Base-by-base conservation (phyloP, 345 rosid species). In the Salix purpurea region DNA sequence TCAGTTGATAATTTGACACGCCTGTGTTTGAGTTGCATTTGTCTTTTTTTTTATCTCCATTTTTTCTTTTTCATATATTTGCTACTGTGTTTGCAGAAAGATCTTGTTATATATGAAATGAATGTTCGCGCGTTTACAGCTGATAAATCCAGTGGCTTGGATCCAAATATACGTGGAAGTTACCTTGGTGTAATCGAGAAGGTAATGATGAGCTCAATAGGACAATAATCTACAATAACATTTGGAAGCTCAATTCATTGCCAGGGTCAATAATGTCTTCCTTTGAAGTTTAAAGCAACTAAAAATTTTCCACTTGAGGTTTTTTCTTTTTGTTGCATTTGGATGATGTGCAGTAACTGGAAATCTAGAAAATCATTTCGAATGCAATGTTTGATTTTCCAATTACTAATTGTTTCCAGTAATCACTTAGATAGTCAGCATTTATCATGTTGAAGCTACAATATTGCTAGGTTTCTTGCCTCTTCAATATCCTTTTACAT, bases 21-120 rank as follows among this genome's bases (percentile, higher is more conserved):
- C 32, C 34, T 24, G 28, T 67, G 52, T 74, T 50, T 26, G 16
- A 19, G 36, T 18, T 67, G 16, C 72, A 65, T 65, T 28, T 58
- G 42, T 23, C 37, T n/a, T 36, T 69, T 32, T 24, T 67, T 9
- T 26, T 14, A 67, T 13, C 36, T 0, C 30, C 13, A 7, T 24
- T 60, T 76, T 19, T 21, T 2, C 30, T 18, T 61, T 69, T 69
- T 37, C 68, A 69, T 69, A 15, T 66, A 42, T 67, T n/a, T 76
- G 19, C 40, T 72, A 12, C 40, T 80, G 39, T 73, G 71, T 80
- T 84, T 87, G 84, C 93, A 91, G 99, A 87, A 87, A 82, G 97
- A 95, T 84, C 97, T 95, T 84, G 91, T 91, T 78, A 81, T 93
- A 76, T 95, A 95, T 85, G 99, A 95, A 87, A 95, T 89, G 93